These are phyloP conservation scores for Austroboletus rostrupii DNA, from an alignment of 1,284 basidiomycete species.

Conservation along the genomic window DNA sequence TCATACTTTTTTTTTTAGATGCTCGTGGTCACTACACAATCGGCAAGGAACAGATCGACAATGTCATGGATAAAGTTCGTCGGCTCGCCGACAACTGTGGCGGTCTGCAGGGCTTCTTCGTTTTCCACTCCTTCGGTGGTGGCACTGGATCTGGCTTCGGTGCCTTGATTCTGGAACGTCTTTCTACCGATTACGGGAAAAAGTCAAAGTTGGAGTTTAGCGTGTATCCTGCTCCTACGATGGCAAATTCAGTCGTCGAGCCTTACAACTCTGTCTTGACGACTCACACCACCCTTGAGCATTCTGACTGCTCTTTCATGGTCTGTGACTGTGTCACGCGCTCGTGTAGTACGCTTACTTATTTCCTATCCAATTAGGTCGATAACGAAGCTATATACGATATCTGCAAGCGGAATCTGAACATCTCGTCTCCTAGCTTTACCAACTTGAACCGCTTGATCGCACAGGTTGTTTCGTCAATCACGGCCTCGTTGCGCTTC, in stretches of 20 bases:
- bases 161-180: constrained; percentile 93
- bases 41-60: constrained; percentile 91
- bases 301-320: constrained; percentile 99
- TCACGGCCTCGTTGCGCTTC: constrained; percentile 69
- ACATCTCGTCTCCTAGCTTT: constrained; percentile 77
- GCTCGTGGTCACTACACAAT: constrained; percentile 98
- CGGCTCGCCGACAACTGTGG: constrained; percentile 96
- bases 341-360: constrained; percentile 1
- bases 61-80: constrained; percentile 95
- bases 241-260: constrained; percentile 97
- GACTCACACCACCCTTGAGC: constrained; percentile 98
- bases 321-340: constrained; percentile 37
- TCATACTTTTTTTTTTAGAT: constrained; percentile 45
- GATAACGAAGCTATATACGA: constrained; percentile 96
- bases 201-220: constrained; percentile 99
- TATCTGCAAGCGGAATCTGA: constrained; percentile 89
- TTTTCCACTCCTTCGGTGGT: constrained; percentile 99
- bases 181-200: constrained; percentile 98
- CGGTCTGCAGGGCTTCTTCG: constrained; percentile 99
- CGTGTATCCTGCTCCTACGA: constrained; percentile 93
- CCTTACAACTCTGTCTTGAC: constrained; percentile 99
- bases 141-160: constrained; percentile 99
- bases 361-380: constrained; percentile 44
- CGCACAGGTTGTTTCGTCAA: constrained; percentile 86
- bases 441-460: constrained; percentile 88